Percentiles rank a stretch among this genome's conserved stretches.
Evolutionary conservation across 192 early-diverging fungal genomes (phyloP).

Genomic region (Rhizophagus sp.): DNA sequence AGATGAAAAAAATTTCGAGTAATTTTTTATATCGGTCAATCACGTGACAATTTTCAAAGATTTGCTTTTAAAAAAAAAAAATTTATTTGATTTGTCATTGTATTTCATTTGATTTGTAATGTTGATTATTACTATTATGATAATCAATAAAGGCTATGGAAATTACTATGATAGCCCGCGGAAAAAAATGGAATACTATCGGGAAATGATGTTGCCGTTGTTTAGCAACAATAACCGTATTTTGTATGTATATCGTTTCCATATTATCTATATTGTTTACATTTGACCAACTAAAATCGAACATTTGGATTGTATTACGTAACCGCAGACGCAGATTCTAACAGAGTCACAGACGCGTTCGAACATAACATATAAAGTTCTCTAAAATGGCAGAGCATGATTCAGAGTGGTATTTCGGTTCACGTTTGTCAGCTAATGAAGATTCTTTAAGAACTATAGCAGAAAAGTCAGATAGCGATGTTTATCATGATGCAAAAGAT

Average conservation of each 20-base stretch:
- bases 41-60: neutral
- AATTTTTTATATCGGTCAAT: neutral
- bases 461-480: neutral
- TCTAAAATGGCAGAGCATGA: slow-evolving; percentile 4
- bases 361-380: neutral
- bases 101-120: neutral
- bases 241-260: too few relatives aligned
- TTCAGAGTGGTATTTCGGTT: slow-evolving; percentile 8
- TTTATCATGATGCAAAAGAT: neutral
- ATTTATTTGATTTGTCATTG: too few relatives aligned
- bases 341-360: neutral
- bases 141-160: too few relatives aligned
- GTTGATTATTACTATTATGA: neutral
- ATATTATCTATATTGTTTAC: too few relatives aligned
- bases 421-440: neutral
- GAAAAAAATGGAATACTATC: too few relatives aligned
- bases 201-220: too few relatives aligned
- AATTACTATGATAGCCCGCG: too few relatives aligned
- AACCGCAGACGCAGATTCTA: neutral
- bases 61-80: neutral
- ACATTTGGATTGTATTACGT: neutral
- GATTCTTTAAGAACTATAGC: neutral
- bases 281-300: too few relatives aligned
- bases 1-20: too few relatives aligned
- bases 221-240: too few relatives aligned